Evolutionary conservation across 345 rosid genomes (phyloP).

Genomic region (Populus alba): DNA sequence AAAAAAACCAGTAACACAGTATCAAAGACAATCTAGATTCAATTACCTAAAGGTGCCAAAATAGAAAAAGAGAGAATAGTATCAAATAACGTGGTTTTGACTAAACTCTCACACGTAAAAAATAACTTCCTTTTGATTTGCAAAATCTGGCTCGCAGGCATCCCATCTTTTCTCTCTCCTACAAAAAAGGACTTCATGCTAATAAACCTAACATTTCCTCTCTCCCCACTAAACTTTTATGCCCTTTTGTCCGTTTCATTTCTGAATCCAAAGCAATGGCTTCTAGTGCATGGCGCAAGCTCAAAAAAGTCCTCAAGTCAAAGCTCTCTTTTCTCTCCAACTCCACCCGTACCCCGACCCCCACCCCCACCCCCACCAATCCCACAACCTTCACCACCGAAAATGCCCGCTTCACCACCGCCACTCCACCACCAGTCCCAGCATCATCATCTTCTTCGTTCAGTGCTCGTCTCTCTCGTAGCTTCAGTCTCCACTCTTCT

Average conservation of each 20-base stretch:
- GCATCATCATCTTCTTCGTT: not conserved
- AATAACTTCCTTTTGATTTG: not conserved
- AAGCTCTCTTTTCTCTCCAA: constrained; percentile 1
- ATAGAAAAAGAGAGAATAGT: too few relatives aligned
- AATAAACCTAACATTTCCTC: not conserved
- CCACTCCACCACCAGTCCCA: not conserved
- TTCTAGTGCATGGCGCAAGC: not conserved
- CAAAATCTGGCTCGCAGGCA: not conserved
- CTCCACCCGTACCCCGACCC: not conserved
- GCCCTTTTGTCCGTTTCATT: not conserved
- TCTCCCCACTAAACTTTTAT: not conserved
- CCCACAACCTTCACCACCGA: not conserved
- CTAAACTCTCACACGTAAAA: too few relatives aligned
- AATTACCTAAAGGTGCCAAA: too few relatives aligned
- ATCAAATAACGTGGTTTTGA: too few relatives aligned
- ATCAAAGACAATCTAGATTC: too few relatives aligned
- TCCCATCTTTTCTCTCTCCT: not conserved
- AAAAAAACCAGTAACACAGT: too few relatives aligned
- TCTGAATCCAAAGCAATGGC: not conserved
- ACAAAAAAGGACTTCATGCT: not conserved
- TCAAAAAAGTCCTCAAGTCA: not conserved
- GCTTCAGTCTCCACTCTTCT: not conserved
- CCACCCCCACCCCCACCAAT: not conserved
- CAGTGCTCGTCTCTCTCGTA: not conserved
- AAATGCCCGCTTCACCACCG: not conserved